Percentiles rank a stretch among this genome's conserved stretches.
phyloP scores from a whole-genome alignment of 495 filamentous ascomycete genomes.

The Penicillium ochrochloron region DNA sequence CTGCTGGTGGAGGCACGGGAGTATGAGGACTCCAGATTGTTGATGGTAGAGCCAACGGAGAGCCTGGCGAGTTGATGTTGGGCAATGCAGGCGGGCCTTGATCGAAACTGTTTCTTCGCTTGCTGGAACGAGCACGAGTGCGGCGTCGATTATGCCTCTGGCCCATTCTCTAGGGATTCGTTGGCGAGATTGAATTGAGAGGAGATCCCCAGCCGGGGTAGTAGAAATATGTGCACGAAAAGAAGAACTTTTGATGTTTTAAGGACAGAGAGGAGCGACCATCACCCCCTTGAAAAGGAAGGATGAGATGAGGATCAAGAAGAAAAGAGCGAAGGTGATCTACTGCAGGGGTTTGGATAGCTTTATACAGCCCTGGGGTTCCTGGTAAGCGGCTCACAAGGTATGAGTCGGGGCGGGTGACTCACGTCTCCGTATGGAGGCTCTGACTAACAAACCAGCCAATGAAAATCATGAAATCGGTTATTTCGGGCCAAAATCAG shows the following conservation, averaged over 20 bases:
- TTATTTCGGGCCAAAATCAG: neutral
- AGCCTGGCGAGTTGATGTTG: conserved; percentile 5
- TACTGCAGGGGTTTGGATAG: conserved; percentile 20
- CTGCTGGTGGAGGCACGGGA: conserved; percentile 12
- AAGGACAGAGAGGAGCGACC: conserved; percentile 45
- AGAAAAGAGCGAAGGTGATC: conserved; percentile 24
- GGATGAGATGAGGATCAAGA: conserved; percentile 49
- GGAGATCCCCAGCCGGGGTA: conserved; percentile 16
- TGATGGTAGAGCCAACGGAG: conserved; percentile 19
- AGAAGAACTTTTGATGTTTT: conserved; percentile 22
- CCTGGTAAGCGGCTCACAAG: neutral
- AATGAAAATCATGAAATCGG: neutral
- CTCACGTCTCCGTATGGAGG: conserved; percentile 22
- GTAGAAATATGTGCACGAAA: conserved; percentile 12
- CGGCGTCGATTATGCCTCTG: conserved; percentile 55
- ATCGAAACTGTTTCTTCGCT: conserved; percentile 26
- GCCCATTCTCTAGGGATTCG: conserved; percentile 41
- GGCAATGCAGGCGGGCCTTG: conserved; percentile 10
- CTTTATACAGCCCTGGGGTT: conserved; percentile 21
- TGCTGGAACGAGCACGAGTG: conserved; percentile 49
- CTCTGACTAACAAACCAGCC: conserved; percentile 1
- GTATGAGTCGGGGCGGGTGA: conserved; percentile 20
- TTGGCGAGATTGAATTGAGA: conserved; percentile 3
- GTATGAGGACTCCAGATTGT: conserved; percentile 21
- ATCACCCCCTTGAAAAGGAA: conserved; percentile 44